These are phyloP conservation scores for Colletotrichum sp. DNA, from an alignment of 2,329 filamentous ascomycete genomes.

Conservation along the genomic window DNA sequence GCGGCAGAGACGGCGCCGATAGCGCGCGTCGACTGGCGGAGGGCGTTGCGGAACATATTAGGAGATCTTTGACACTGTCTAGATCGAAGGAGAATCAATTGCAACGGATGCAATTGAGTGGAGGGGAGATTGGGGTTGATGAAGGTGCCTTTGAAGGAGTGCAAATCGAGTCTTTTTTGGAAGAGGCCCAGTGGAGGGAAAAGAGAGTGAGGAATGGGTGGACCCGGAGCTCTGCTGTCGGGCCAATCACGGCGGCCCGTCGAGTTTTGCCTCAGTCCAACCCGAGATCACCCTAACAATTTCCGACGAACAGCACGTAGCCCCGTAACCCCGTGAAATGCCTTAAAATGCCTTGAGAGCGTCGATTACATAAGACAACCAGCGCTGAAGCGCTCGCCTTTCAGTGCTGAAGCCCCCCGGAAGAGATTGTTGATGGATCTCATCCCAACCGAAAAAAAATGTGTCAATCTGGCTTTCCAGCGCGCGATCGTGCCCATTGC, in stretches of 20 bases:
- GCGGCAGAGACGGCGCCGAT: conserved; percentile 92
- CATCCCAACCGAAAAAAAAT: conserved; percentile 4
- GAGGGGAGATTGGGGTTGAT: conserved; percentile 64
- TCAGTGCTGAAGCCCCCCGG: neutral
- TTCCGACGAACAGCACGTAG: conserved; percentile 13
- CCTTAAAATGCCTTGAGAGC: neutral
- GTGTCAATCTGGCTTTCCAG: conserved; percentile 12
- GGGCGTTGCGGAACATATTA: conserved; percentile 96
- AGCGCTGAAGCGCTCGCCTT: neutral
- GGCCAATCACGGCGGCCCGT: conserved; percentile 12
- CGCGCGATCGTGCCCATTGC: neutral
- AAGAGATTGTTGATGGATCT: conserved; percentile 1
- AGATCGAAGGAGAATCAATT: conserved; percentile 64
- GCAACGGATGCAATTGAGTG: conserved; percentile 66
- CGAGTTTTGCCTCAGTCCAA: conserved; percentile 24
- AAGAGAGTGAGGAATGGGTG: conserved; percentile 37
- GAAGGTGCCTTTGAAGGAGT: conserved; percentile 53
- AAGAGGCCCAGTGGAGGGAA: conserved; percentile 43
- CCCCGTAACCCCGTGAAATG: conserved; percentile 15
- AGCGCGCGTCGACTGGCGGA: conserved; percentile 95
- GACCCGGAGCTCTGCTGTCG: conserved; percentile 23
- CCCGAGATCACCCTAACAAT: conserved; percentile 25
- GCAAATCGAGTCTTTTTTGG: conserved; percentile 48
- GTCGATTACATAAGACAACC: neutral
- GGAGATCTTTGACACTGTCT: conserved; percentile 57